Percentiles rank a stretch among this genome's conserved stretches.
Conservation (phyloP, 163 green algal genomes). For the Trebouxiophyceae sp. region DNA sequence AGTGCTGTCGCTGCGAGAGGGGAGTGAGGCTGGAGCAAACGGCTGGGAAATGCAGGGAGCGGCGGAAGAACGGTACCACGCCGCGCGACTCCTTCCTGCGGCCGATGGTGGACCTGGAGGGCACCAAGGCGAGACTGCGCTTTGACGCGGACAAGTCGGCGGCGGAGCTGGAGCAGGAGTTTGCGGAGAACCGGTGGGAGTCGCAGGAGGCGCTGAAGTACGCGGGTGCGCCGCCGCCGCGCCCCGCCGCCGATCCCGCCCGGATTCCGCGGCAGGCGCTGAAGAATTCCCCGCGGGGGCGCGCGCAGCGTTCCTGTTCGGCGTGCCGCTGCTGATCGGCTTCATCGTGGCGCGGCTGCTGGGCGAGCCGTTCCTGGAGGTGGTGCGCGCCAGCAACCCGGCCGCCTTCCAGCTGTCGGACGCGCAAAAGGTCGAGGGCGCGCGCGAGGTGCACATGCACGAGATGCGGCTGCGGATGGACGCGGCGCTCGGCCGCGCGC, state of each 20-base stretch:
- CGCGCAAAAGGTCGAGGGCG: constrained; percentile 39
- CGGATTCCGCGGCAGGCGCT: background rate
- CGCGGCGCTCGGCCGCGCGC: constrained; percentile 61
- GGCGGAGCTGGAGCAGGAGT: constrained; percentile 35
- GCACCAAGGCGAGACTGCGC: constrained; percentile 32
- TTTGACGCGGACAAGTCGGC: constrained; percentile 5
- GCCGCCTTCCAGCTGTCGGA: constrained; percentile 65
- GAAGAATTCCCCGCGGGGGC: background rate
- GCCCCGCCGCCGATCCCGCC: constrained; percentile 3
- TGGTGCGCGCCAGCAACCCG: constrained; percentile 44
- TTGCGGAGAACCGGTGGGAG: constrained; percentile 70
- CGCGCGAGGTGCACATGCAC: constrained; percentile 47
- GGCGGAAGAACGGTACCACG: background rate
- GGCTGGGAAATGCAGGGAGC: background rate
- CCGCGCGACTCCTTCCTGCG: constrained; percentile 43
- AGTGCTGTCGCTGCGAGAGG: background rate
- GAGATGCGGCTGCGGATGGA: constrained; percentile 72
- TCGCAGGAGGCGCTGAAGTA: constrained; percentile 41
- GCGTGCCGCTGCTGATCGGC: constrained; percentile 56
- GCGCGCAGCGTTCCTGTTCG: constrained; percentile 36
- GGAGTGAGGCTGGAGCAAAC: background rate
- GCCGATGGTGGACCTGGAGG: constrained; percentile 40
- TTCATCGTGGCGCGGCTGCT: constrained; percentile 54
- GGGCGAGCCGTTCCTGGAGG: constrained; percentile 59
- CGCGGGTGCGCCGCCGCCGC: constrained; percentile 10